Conservation (phyloP, 352 stramenopile species). For the Thraustotheca clavata region DNA sequence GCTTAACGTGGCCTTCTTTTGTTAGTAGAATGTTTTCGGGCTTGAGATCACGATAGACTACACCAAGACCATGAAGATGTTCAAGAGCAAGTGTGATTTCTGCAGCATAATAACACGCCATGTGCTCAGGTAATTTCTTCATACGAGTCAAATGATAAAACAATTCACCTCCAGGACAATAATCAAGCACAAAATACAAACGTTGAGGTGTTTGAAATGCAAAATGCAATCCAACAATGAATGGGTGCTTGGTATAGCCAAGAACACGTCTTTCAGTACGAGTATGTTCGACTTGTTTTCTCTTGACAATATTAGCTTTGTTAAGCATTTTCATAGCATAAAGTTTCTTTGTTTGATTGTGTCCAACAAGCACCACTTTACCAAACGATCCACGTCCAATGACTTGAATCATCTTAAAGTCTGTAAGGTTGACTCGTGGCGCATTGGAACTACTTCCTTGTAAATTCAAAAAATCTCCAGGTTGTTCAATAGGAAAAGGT, state of each 20-base stretch:
- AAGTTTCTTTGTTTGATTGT: constrained; percentile 80
- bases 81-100: constrained; percentile 80
- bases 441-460: constrained; percentile 15
- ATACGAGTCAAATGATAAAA: constrained; percentile 84
- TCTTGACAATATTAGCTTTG: constrained; percentile 86
- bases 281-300: constrained; percentile 85
- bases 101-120: constrained; percentile 84
- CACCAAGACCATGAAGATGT: constrained; percentile 71
- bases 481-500: constrained; percentile 53
- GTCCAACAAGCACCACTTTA: constrained; percentile 82
- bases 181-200: constrained; percentile 96
- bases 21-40: constrained; percentile 69
- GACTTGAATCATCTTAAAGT: constrained; percentile 83
- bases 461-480: constrained; percentile 9
- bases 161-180: constrained; percentile 79
- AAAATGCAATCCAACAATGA: constrained; percentile 84
- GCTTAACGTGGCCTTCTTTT: constrained; percentile 80
- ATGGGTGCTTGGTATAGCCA: constrained; percentile 72
- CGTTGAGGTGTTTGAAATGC: constrained; percentile 83
- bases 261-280: constrained; percentile 80
- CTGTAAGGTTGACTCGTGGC: constrained; percentile 48
- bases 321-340: constrained; percentile 91
- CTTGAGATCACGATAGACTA: constrained; percentile 79
- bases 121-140: constrained; percentile 82
- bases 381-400: constrained; percentile 89